Evolutionary conservation across 106 monocot species (phyloP), one percentile per base, ranked within the genome.

Genomic region (Acorus gramineus): DNA sequence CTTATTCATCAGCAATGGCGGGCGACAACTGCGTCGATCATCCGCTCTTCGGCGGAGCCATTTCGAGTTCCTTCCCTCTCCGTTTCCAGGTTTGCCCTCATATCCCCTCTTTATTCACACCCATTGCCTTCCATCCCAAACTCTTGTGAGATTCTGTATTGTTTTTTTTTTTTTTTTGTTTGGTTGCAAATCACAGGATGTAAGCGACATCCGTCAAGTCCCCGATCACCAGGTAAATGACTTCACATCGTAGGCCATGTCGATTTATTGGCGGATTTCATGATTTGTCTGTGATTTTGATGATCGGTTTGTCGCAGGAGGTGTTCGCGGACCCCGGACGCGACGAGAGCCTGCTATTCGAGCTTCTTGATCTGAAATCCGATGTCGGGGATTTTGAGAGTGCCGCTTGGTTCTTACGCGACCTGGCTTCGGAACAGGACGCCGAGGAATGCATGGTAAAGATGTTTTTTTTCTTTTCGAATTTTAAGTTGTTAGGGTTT

Each of bases 331-430:
- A 96, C 66, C 82, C 87, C 2, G 49, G 51, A 53, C 81, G 87
- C 53, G 95, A 96, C 53, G 95, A 96, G 75, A 96, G 95, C 74
- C 61, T 96, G 45, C 61, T 96, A 7, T 82, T 96, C 64, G 90
- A 90, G 85, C 66, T 96, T 14, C 63, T 96, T 47, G 95, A 86
- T 50, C 70, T 80, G 12, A 95, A 90, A 50, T 59, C 75, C 49
- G 86, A 95, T 53, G 84, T 95, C 59, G 78, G 70, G n/a, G 93
- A 94, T 60, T 56, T 55, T 48, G 73, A 73, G n/a, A 94, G 93
- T 69, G 89, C 89, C 9, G 66, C 57, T 5, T 94, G 93, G 93
- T 94, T 94, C 62, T 71, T 89, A 61, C 79, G 65, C 4, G 89
- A 94, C 73, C 74, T 94, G 53, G 86, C 89, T 8, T 14, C 53